phyloP scores from a whole-genome alignment of 1,139 yeast genomes.

The Yamadazyma sp. region DNA sequence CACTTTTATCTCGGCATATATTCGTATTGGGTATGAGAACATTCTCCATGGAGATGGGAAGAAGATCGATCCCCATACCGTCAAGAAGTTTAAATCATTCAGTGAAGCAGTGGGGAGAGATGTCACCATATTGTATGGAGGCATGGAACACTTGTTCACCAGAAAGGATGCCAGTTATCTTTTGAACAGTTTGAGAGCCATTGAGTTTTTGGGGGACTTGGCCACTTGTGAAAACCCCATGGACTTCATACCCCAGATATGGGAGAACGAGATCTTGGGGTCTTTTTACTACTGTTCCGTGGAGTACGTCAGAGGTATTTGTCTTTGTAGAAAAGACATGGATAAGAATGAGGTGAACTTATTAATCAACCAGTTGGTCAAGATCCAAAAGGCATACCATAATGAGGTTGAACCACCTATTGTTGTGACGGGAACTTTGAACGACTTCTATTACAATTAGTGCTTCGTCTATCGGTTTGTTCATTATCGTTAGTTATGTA shows the following conservation, averaged over 20 bases:
- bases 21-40: constrained; percentile 47
- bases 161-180: constrained; percentile 51
- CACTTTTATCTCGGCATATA: constrained; percentile 44
- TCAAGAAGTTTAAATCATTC: constrained; percentile 43
- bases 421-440: constrained; percentile 34
- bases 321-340: constrained; percentile 47
- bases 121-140: constrained; percentile 61
- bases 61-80: constrained; percentile 60
- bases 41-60: constrained; percentile 48
- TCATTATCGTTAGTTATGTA: neutral
- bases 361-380: constrained; percentile 30
- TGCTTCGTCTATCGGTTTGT: neutral
- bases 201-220: constrained; percentile 74
- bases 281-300: constrained; percentile 68
- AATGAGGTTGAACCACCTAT: constrained; percentile 35
- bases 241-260: constrained; percentile 53
- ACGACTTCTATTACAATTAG: constrained; percentile 30
- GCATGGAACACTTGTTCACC: constrained; percentile 56
- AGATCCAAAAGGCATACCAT: constrained; percentile 35
- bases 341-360: constrained; percentile 32
- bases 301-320: constrained; percentile 59
- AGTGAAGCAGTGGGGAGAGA: constrained; percentile 53
- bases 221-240: constrained; percentile 54
- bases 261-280: constrained; percentile 55
- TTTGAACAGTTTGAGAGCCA: constrained; percentile 49